Conservation (phyloP, 306 rosid genomes). For the Hippophae rhamnoides region DNA sequence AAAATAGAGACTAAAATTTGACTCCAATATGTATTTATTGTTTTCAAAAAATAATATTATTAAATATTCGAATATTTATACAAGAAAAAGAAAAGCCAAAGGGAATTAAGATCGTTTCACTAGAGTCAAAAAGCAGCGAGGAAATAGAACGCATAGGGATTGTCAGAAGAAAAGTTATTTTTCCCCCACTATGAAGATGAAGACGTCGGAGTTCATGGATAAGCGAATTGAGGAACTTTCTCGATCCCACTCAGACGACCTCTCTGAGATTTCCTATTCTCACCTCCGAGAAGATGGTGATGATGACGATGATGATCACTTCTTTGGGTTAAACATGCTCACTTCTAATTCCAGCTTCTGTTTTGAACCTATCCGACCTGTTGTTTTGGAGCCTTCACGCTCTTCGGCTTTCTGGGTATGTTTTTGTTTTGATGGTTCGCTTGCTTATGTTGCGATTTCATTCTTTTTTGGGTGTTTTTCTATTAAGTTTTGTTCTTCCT, state of each 20-base stretch:
- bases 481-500: neutral
- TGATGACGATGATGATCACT: conserved; percentile 14
- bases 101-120: too few relatives aligned
- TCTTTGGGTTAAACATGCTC: conserved; percentile 3
- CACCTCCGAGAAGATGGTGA: conserved; percentile 1
- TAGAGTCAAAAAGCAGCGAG: neutral
- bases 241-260: conserved; percentile 30
- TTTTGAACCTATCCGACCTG: conserved; percentile 18
- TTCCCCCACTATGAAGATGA: conserved; percentile 11
- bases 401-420: conserved; percentile 16
- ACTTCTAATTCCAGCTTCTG: conserved; percentile 17
- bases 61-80: too few relatives aligned
- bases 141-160: neutral
- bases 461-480: neutral
- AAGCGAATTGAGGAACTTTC: conserved; percentile 29
- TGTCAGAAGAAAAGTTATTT: neutral
- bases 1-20: too few relatives aligned
- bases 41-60: too few relatives aligned
- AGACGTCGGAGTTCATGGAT: conserved; percentile 27
- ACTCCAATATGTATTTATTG: too few relatives aligned
- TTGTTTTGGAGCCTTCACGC: conserved; percentile 6
- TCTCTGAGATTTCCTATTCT: conserved; percentile 17
- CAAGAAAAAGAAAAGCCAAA: too few relatives aligned
- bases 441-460: neutral
- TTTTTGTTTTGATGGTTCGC: neutral